phyloP scores from a whole-genome alignment of 768 basidiomycete genomes.

The Chalciporus pseudorubinellus region DNA sequence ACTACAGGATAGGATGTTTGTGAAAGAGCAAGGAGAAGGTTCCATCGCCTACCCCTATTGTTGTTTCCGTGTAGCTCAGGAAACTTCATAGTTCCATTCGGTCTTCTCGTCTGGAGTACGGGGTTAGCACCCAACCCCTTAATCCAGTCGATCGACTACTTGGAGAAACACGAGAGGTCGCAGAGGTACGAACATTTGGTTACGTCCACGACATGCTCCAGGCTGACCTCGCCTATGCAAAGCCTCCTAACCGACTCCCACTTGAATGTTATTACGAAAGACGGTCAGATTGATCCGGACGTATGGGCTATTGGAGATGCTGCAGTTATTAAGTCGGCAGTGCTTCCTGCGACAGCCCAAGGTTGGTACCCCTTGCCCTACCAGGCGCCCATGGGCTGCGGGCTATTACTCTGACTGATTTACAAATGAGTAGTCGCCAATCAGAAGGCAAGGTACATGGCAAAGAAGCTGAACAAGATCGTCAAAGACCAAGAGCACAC shows the following conservation, averaged over 20 bases:
- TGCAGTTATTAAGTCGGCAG: slow-evolving; percentile 51
- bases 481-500: slow-evolving; percentile 46
- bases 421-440: slow-evolving; percentile 53
- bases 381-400: slow-evolving; percentile 17
- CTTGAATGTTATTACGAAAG: slow-evolving; percentile 57
- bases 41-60: slow-evolving; percentile 3
- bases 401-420: slow-evolving; percentile 15
- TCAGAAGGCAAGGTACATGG: slow-evolving; percentile 70
- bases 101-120: slow-evolving; percentile 85
- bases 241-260: slow-evolving; percentile 53
- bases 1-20: slow-evolving; percentile 58
- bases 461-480: slow-evolving; percentile 63
- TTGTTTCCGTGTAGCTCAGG: slow-evolving; percentile 5
- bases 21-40: slow-evolving; percentile 75
- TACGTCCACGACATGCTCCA: slow-evolving; percentile 31
- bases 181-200: slow-evolving; percentile 38
- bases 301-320: slow-evolving; percentile 86
- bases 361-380: slow-evolving; percentile 36
- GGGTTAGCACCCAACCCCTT: slow-evolving; percentile 83
- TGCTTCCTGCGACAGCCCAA: slow-evolving; percentile 85
- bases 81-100: slow-evolving; percentile 60
- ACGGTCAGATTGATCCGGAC: slow-evolving; percentile 56
- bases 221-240: slow-evolving; percentile 11
- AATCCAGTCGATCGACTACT: slow-evolving; percentile 54
- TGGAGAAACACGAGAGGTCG: slow-evolving; percentile 61